phyloP scores from a whole-genome alignment of 1,284 basidiomycete species.

The Cutaneotrichosporon sp. region DNA sequence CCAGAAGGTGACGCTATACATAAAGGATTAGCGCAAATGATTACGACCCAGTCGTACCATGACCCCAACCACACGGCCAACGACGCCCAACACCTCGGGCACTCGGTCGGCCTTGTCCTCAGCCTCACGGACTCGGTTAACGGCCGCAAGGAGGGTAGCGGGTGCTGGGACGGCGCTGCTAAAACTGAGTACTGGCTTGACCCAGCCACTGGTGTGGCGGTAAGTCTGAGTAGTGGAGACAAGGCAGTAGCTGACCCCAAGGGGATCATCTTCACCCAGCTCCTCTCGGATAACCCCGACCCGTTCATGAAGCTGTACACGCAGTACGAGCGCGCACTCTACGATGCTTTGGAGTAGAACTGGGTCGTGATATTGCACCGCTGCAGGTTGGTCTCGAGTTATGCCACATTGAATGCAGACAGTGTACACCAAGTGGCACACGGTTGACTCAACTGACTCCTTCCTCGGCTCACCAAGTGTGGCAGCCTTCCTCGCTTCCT shows the following conservation, averaged over 20 bases:
- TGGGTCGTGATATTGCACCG: too few relatives aligned
- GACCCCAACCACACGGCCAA: slow-evolving; percentile 14
- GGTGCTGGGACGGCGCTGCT: slow-evolving; percentile 24
- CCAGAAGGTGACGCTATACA: neutral
- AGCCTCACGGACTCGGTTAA: slow-evolving; percentile 3
- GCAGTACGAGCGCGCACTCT: slow-evolving; percentile 29
- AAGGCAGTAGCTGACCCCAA: neutral
- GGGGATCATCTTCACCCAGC: slow-evolving; percentile 26
- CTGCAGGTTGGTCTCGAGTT: too few relatives aligned
- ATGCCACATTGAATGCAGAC: too few relatives aligned
- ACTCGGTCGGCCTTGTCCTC: slow-evolving; percentile 14
- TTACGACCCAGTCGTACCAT: neutral
- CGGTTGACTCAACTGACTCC: too few relatives aligned
- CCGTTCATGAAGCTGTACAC: slow-evolving; percentile 26
- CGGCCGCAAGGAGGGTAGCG: slow-evolving; percentile 23
- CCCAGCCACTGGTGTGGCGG: slow-evolving; percentile 20
- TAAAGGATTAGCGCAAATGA: slow-evolving; percentile 13
- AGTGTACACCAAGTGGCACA: too few relatives aligned
- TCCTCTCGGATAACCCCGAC: slow-evolving; percentile 20
- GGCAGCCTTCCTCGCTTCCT: too few relatives aligned
- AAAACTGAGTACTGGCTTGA: slow-evolving; percentile 27
- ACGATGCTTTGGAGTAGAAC: slow-evolving; percentile 26
- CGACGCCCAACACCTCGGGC: slow-evolving; percentile 11
- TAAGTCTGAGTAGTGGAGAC: slow-evolving; percentile 1
- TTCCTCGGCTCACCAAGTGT: too few relatives aligned